A percentile compares a stretch with the other conserved stretches of the same genome.
Conservation (phyloP, 2,329 filamentous ascomycete genomes). For the Aureobasidium uvarum region DNA sequence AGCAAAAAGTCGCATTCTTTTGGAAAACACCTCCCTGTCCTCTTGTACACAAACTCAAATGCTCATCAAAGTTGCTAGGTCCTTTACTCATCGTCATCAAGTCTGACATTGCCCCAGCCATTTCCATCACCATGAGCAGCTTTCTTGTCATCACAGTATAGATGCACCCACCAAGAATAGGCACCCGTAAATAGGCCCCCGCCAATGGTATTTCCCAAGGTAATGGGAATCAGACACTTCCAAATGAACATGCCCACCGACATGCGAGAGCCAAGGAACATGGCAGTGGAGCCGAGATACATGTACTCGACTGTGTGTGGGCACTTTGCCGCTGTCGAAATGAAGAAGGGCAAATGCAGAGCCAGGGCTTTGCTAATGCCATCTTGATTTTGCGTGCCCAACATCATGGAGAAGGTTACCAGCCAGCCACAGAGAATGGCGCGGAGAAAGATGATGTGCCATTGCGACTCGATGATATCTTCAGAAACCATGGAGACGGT, state of each 20-base stretch:
- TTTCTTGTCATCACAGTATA: slow-evolving; percentile 21
- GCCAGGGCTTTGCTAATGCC: slow-evolving; percentile 36
- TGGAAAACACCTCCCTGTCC: too few species aligned
- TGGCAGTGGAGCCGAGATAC: slow-evolving; percentile 32
- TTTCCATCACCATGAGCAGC: neutral
- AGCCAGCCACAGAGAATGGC: slow-evolving; percentile 35
- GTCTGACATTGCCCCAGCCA: slow-evolving; percentile 7
- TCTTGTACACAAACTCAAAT: too few species aligned
- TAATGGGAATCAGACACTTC: slow-evolving; percentile 35
- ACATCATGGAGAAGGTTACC: slow-evolving; percentile 33
- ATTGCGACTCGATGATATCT: slow-evolving; percentile 33
- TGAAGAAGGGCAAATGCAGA: slow-evolving; percentile 35
- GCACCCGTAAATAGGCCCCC: slow-evolving; percentile 31
- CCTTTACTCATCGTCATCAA: slow-evolving; percentile 7
- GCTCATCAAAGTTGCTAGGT: neutral
- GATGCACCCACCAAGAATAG: slow-evolving; percentile 29
- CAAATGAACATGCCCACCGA: slow-evolving; percentile 32
- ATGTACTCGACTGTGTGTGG: slow-evolving; percentile 38
- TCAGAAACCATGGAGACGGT: slow-evolving; percentile 31
- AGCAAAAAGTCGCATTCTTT: neutral
- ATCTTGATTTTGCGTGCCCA: slow-evolving; percentile 35
- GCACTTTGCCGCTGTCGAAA: slow-evolving; percentile 33
- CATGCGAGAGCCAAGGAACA: slow-evolving; percentile 33
- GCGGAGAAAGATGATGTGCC: slow-evolving; percentile 34
- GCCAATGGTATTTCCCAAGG: slow-evolving; percentile 34